phyloP scores from a whole-genome alignment of 225 moss, liverwort and hornwort genomes.

The Rhytidiadelphus loreus region DNA sequence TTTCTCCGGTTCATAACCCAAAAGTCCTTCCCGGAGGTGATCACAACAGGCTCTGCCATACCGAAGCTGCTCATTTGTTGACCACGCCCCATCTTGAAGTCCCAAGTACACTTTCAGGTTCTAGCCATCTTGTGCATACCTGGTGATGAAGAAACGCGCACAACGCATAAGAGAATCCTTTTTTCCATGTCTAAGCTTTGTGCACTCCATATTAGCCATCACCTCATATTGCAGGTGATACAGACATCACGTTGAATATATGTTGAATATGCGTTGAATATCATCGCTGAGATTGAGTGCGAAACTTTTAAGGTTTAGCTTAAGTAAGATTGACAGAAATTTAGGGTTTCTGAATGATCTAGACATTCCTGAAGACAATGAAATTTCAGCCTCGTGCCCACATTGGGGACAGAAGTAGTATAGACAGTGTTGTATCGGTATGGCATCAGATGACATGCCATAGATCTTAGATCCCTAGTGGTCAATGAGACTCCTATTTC shows the following conservation, averaged over 20 bases:
- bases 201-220: neutral
- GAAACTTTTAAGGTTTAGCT: neutral
- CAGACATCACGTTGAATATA: neutral
- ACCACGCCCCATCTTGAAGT: constrained; percentile 2
- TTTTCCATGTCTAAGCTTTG: neutral
- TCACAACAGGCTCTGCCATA: neutral
- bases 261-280: no score
- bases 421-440: neutral
- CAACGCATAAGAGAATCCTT: neutral
- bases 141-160: neutral
- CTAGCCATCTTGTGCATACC: neutral
- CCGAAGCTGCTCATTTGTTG: constrained; percentile 1
- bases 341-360: neutral
- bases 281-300: neutral
- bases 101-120: neutral
- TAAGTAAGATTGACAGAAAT: neutral
- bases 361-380: neutral
- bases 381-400: neutral
- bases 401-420: neutral
- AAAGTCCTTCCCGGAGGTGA: neutral
- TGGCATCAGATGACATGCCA: neutral
- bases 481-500: neutral
- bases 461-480: neutral
- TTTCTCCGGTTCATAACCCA: neutral
- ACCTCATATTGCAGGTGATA: neutral